These are phyloP conservation scores for Nicotiana knightiana DNA, from an alignment of 257 asterid genomes.

Conservation along the genomic window DNA sequence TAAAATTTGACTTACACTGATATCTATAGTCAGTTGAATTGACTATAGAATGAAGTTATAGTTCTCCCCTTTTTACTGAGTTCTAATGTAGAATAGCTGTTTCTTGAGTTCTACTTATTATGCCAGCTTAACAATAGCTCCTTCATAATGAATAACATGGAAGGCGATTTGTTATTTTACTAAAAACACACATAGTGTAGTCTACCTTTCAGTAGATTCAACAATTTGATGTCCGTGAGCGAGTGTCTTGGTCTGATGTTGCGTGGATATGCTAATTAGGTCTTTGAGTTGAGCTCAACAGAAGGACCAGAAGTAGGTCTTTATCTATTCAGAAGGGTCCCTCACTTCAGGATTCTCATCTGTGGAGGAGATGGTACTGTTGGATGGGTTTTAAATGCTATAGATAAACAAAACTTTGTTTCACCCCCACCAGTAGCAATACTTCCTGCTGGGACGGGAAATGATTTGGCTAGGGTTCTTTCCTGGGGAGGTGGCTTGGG, in stretches of 20 bases:
- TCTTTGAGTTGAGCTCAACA: conserved; percentile 74
- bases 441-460: conserved; percentile 99
- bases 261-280: conserved; percentile 29
- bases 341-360: conserved; percentile 85
- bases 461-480: conserved; percentile 97
- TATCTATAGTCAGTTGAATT: too few species aligned
- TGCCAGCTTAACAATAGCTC: background rate
- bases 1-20: background rate
- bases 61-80: background rate
- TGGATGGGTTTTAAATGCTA: conserved; percentile 89
- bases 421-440: conserved; percentile 99
- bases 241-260: conserved; percentile 10
- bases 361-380: conserved; percentile 99
- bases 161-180: background rate
- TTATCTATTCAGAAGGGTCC: conserved; percentile 69
- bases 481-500: conserved; percentile 99
- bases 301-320: conserved; percentile 96
- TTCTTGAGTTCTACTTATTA: background rate
- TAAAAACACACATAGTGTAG: background rate
- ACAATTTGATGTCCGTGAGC: background rate
- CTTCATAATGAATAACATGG: background rate
- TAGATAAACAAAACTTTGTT: conserved; percentile 83
- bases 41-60: background rate
- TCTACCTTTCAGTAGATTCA: background rate
- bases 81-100: background rate